phyloP scores from a whole-genome alignment of 1,284 basidiomycete genomes.

The Ceratobasidium sp. region DNA sequence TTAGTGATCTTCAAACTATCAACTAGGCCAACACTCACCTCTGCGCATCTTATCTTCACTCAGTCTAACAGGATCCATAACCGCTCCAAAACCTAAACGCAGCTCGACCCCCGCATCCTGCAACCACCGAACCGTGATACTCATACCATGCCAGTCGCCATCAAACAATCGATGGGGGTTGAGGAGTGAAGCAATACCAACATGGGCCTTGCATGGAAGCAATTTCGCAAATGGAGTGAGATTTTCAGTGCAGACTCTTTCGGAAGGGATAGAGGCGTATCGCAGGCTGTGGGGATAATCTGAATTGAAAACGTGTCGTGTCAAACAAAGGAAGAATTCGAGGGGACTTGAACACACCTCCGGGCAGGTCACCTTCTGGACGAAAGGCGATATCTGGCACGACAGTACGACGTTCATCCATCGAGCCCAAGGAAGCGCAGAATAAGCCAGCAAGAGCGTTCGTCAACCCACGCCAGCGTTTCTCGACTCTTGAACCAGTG shows the following conservation, averaged over 20 bases:
- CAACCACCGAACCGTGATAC: constrained; percentile 78
- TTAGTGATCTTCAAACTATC: constrained; percentile 9
- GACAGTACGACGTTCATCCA: constrained; percentile 79
- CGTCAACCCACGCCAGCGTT: constrained; percentile 86
- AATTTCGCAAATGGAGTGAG: constrained; percentile 95
- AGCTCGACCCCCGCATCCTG: constrained; percentile 71
- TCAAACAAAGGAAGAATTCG: neutral
- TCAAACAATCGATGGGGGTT: constrained; percentile 90
- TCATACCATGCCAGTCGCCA: constrained; percentile 89
- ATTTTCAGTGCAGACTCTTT: constrained; percentile 96
- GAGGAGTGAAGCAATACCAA: constrained; percentile 87
- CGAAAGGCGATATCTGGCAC: constrained; percentile 71
- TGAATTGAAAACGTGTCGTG: constrained; percentile 20
- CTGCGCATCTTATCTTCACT: constrained; percentile 63
- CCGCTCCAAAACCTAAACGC: constrained; percentile 82
- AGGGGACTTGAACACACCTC: constrained; percentile 1
- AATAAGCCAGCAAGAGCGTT: constrained; percentile 94
- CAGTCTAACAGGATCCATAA: constrained; percentile 81
- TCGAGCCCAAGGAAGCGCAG: constrained; percentile 88
- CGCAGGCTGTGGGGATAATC: constrained; percentile 68
- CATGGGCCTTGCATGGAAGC: constrained; percentile 91
- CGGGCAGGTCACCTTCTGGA: constrained; percentile 69
- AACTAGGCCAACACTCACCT: constrained; percentile 63
- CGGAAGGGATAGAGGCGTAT: constrained; percentile 83
- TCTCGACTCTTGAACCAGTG: constrained; percentile 68